Conservation (phyloP, 768 basidiomycete species). For the Leccinum aurantiacum region DNA sequence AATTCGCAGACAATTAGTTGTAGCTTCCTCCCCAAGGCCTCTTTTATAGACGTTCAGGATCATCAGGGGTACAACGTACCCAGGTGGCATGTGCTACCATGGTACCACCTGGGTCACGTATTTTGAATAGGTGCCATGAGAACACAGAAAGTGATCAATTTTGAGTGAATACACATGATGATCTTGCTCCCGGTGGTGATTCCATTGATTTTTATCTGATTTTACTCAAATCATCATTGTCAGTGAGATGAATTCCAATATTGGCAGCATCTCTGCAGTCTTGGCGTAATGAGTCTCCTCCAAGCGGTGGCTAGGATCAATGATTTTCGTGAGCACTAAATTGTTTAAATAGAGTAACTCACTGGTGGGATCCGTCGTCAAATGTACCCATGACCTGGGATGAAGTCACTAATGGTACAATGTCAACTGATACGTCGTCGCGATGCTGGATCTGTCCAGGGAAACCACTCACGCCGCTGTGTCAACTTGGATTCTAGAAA, state of each 20-base stretch:
- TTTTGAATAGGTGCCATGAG: slow-evolving; percentile 7
- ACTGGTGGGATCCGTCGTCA: neutral
- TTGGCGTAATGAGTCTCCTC: neutral
- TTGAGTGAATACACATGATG: neutral
- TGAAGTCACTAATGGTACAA: neutral
- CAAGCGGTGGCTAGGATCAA: neutral
- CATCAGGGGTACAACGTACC: neutral
- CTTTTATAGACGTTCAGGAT: slow-evolving; percentile 13
- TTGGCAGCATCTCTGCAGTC: neutral
- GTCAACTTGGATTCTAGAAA: neutral
- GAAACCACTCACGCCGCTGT: slow-evolving; percentile 8
- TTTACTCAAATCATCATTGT: neutral
- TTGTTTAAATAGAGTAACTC: neutral
- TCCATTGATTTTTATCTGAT: too few species aligned
- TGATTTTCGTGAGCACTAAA: slow-evolving; percentile 1
- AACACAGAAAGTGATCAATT: neutral
- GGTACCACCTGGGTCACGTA: slow-evolving; percentile 3
- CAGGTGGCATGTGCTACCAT: slow-evolving; percentile 14
- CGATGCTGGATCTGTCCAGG: neutral
- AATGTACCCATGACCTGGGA: slow-evolving; percentile 3
- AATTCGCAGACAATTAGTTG: neutral
- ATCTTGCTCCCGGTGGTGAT: neutral
- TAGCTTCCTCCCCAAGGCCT: neutral
- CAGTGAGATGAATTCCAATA: neutral
- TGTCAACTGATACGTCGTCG: neutral